Evolutionary conservation across 106 monocot species (phyloP), one percentile per base, ranked within the genome.

Genomic region (Dendrobium catenatum): DNA sequence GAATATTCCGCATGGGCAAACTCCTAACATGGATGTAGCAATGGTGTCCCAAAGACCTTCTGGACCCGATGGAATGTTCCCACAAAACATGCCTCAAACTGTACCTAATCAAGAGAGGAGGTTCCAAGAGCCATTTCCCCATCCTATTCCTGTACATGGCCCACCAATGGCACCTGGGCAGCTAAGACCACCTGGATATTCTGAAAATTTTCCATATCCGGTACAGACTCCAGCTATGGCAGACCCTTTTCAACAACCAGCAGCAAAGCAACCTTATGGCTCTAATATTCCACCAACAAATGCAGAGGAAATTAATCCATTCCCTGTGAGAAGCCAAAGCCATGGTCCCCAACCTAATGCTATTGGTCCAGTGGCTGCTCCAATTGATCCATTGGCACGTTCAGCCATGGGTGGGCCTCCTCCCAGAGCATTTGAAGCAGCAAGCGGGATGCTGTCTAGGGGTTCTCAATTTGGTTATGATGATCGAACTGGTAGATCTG

Each of bases 171-270:
- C 49, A 17, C 80, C 85, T 55, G 80, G 48, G 54, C 87, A 89
- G 68, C 79, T 81, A 55, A 85, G 88, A 51, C 88, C 91, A 40
- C 78, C 84, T 29, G 80, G 75, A 10, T 82, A 80, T 75, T 42
- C 80, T 54, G 89, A 89, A 81, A 68, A 47, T 61, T n/a, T 76
- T 44, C 78, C 87, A 82, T 85, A 76, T 47, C 85, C 51, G n/a
- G 78, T 68, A 2, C 77, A 80, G 43, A 24, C 72, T 42, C 11
- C 78, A 33, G 18, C 33, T 51, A 7, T 76, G 24, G 68, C 76
- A n/a, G 85, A 83, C 31, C 19, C 76, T 76, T 76, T 76, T 48
- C 76, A n/a, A 24, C 18, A 77, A 47, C 47, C 82, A 31, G 13
- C 46, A 51, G 42, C 22, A 59, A 79, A 54, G 27, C 76, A 37